phyloP scores from a whole-genome alignment of 1,284 basidiomycete genomes.

The Hortiboletus rubellus region DNA sequence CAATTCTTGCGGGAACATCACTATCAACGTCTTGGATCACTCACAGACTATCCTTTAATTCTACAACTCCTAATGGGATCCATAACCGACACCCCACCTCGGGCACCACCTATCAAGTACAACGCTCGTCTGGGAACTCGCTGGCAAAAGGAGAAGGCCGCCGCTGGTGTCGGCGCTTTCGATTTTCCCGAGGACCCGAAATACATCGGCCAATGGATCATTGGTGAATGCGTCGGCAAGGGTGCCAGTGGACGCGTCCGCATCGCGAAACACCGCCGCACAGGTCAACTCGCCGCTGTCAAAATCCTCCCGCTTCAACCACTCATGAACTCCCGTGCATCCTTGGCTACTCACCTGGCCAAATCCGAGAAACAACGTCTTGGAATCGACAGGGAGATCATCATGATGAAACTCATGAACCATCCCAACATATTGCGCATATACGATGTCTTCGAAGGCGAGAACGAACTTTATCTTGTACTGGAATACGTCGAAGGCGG shows the following conservation, averaged over 20 bases:
- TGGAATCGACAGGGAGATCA: conserved; percentile 95
- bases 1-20: conserved; percentile 12
- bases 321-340: conserved; percentile 75
- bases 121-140: conserved; percentile 69
- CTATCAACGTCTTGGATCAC: conserved; percentile 11
- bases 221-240: conserved; percentile 96
- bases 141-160: conserved; percentile 81
- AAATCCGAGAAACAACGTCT: conserved; percentile 89
- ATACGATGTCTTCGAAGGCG: conserved; percentile 97
- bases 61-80: conserved; percentile 34
- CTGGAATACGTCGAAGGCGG: conserved; percentile 98
- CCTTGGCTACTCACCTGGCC: conserved; percentile 68
- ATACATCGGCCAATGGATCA: conserved; percentile 75
- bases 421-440: conserved; percentile 96
- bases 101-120: conserved; percentile 67
- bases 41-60: conserved; percentile 18
- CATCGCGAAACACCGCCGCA: conserved; percentile 86
- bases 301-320: conserved; percentile 95
- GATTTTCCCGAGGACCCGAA: conserved; percentile 75
- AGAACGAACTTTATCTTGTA: conserved; percentile 89
- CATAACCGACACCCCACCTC: conserved; percentile 55
- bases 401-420: conserved; percentile 99
- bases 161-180: conserved; percentile 65
- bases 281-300: conserved; percentile 93
- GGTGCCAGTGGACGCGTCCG: conserved; percentile 95